Evolutionary conservation across 768 basidiomycete genomes (phyloP).

Genomic region (Leccinum variicolor): DNA sequence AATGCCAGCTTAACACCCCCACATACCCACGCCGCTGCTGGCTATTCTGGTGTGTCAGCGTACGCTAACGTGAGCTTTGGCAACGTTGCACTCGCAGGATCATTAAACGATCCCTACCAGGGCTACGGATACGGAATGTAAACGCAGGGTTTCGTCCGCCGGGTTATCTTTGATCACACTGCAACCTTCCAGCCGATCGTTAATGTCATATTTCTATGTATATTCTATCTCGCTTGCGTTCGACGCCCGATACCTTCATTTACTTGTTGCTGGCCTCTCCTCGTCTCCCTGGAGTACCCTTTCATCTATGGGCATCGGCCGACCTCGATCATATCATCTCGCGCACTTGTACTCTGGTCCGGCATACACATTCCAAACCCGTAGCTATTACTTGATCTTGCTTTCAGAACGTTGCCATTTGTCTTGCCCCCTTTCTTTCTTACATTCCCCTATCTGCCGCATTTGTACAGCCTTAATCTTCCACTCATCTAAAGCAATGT

Average conservation of each 20-base stretch:
- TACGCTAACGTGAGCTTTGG: constrained; percentile 55
- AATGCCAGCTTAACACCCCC: constrained; percentile 59
- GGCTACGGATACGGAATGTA: constrained; percentile 81
- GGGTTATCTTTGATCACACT: constrained; percentile 26
- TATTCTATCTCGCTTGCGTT: constrained; percentile 35
- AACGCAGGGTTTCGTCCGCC: constrained; percentile 24
- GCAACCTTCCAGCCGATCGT: constrained; percentile 20
- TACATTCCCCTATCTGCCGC: constrained; percentile 42
- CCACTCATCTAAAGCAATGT: constrained; percentile 39
- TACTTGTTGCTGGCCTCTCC: constrained; percentile 36
- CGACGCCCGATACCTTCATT: constrained; percentile 33
- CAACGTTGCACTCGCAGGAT: constrained; percentile 44
- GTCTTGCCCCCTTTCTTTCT: constrained; percentile 23
- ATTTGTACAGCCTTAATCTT: constrained; percentile 39
- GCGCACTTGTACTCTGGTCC: constrained; percentile 69
- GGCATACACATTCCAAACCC: constrained; percentile 47
- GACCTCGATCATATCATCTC: constrained; percentile 48
- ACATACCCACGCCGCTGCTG: constrained; percentile 48
- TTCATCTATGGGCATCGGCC: constrained; percentile 34
- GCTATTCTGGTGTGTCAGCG: constrained; percentile 54
- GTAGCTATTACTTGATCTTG: constrained; percentile 34
- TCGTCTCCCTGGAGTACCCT: constrained; percentile 34
- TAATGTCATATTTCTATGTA: constrained; percentile 37
- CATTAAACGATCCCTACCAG: constrained; percentile 75
- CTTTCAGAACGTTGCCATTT: constrained; percentile 33